Base-by-base conservation (phyloP, 805 yeast genomes). In the Nakazawaea anatomiae region DNA sequence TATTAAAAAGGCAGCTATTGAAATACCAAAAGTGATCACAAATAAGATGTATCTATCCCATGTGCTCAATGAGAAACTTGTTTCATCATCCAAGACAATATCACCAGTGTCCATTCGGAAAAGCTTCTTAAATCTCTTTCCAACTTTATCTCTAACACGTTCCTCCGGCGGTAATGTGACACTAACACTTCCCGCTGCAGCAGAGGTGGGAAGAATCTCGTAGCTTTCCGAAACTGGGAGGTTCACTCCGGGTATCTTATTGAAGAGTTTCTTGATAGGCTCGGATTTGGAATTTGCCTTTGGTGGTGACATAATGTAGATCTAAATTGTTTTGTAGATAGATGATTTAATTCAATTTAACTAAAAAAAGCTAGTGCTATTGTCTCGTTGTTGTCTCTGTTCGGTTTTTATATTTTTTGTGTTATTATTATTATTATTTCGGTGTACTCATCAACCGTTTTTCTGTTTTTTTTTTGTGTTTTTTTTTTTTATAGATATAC, bases 11-110 rank as follows among this genome's bases (percentile, higher is more conserved):
- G 96, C 88, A 1, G 83, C 79, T 14, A 75, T 68, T 0, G 96
- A 76, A 0, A 89, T 92, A 0, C 78, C 71, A 2, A 91, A 67
- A 56, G 94, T 87, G 42, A 85, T 80, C 5, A 81, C 76, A 62
- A 91, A 92, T 4, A 92, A 80, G 29, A 89, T 65, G 30, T 89
- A 72, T 50, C 77, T 62, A 57, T 73, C 77, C 76, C 76, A 72
- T 30, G 73, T 60, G 9, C 74, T 69, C 45, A 73, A 64, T 57
- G 73, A 73, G 55, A 69, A 70, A 55, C 64, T 65, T 5, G 75
- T 74, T 10, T 73, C 73, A 1, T 73, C 58, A 1, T 77, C 72
- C 31, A 72, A 76, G 4, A 51, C 51, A 9, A 52, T 54, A 18
- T 56, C 58, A 35, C 52, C 53, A 18, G 47, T 38, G 9, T 46